phyloP scores from a whole-genome alignment of 2,329 filamentous ascomycete genomes.

The Fusarium longipes region DNA sequence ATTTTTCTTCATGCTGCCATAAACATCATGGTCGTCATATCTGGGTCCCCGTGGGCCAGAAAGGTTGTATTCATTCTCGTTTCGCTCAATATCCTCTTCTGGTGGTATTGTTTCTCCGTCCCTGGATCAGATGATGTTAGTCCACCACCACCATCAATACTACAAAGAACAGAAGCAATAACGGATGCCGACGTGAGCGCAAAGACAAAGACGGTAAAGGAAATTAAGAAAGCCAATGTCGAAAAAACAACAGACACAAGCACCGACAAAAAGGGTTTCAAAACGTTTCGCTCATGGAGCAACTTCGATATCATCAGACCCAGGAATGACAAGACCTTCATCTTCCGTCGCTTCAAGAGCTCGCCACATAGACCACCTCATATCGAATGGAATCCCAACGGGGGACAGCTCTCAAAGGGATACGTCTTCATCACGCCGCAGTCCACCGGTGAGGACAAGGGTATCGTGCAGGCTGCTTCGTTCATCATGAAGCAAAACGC shows the following conservation, averaged over 20 bases:
- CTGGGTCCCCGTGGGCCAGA: slow-evolving; percentile 33
- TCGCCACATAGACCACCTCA: slow-evolving; percentile 42
- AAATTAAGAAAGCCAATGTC: not conserved
- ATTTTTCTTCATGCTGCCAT: not conserved
- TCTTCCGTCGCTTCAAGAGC: slow-evolving; percentile 42
- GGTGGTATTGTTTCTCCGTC: slow-evolving; percentile 17
- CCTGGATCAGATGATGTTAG: slow-evolving; percentile 1
- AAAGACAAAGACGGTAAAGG: not conserved
- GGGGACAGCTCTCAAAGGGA: slow-evolving; percentile 38
- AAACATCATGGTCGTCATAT: slow-evolving; percentile 30
- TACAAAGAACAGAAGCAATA: not conserved
- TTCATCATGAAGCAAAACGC: slow-evolving; percentile 45
- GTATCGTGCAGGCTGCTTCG: slow-evolving; percentile 24
- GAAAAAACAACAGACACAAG: not conserved
- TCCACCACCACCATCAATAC: not conserved
- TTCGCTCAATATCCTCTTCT: slow-evolving; percentile 19
- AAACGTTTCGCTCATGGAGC: slow-evolving; percentile 31
- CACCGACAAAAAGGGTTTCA: slow-evolving; percentile 8
- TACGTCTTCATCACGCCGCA: slow-evolving; percentile 46
- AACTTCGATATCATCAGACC: slow-evolving; percentile 37
- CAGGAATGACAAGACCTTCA: slow-evolving; percentile 18
- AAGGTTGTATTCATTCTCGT: slow-evolving; percentile 12
- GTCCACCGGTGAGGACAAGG: slow-evolving; percentile 3
- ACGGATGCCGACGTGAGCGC: not conserved
- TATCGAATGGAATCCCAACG: slow-evolving; percentile 31